Conservation (phyloP, 176 grass and related monocot species). For the Zoysia pacifica region DNA sequence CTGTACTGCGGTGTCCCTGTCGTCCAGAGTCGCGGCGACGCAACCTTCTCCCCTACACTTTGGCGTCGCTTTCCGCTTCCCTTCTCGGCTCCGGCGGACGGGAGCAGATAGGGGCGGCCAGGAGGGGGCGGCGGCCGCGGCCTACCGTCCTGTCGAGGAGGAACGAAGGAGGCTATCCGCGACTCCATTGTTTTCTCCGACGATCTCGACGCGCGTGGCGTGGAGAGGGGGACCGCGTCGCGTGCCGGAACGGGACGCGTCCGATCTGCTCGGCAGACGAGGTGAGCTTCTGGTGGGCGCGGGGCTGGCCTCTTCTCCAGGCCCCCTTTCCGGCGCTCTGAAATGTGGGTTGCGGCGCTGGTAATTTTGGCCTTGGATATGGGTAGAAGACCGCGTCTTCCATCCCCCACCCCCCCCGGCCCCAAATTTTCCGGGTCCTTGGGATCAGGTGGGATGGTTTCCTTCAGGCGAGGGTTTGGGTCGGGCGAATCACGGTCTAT, state of each 20-base stretch:
- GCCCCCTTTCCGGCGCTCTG: not conserved
- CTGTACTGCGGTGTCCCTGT: not conserved
- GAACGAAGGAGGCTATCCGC: not conserved
- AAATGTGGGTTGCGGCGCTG: slow-evolving; percentile 25
- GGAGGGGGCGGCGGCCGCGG: not conserved
- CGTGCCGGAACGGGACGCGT: not conserved
- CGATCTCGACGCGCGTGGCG: not conserved
- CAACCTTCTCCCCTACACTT: not conserved
- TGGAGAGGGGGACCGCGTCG: not conserved
- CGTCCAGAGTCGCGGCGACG: slow-evolving; percentile 26
- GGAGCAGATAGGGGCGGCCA: not conserved
- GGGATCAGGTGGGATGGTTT: not conserved
- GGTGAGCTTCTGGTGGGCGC: not conserved
- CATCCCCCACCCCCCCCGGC: not conserved
- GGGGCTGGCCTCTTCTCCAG: not conserved
- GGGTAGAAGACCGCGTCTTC: not conserved
- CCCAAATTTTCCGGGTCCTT: not conserved
- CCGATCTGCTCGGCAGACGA: slow-evolving; percentile 14
- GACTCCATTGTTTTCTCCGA: not conserved
- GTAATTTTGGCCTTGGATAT: slow-evolving; percentile 5
- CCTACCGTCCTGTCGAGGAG: not conserved
- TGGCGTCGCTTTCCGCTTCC: slow-evolving; percentile 10
- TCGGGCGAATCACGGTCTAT: not conserved
- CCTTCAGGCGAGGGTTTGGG: not conserved
- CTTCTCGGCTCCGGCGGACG: not conserved